phyloP scores from a whole-genome alignment of 441 rosid species.

The Populus tomentosa region DNA sequence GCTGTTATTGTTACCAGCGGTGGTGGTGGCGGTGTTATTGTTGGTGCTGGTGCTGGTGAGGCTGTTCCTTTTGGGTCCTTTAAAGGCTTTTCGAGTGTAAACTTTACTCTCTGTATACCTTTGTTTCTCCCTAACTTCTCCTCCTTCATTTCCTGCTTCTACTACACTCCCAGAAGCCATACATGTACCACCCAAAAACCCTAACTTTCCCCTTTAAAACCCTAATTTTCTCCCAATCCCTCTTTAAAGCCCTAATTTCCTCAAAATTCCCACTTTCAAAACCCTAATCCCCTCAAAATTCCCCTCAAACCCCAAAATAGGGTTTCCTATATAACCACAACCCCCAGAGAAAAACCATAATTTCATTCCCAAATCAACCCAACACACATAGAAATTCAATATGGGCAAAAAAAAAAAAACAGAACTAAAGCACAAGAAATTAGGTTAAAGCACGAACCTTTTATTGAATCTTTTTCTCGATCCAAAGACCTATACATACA shows the following conservation, averaged over 20 bases:
- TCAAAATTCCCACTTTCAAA: not conserved
- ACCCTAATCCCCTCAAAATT: not conserved
- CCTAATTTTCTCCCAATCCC: slow-evolving; percentile 2
- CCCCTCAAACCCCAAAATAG: not conserved
- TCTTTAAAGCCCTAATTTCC: not conserved
- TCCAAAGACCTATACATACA: not conserved
- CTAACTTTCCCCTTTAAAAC: slow-evolving; percentile 31
- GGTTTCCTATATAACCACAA: not conserved
- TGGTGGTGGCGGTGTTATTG: not conserved
- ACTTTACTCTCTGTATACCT: slow-evolving; percentile 58
- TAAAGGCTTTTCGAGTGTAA: slow-evolving; percentile 72
- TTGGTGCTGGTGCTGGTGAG: slow-evolving; percentile 2
- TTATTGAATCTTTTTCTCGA: not conserved
- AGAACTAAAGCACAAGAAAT: not conserved
- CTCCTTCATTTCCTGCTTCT: slow-evolving; percentile 53
- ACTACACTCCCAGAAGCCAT: slow-evolving; percentile 91
- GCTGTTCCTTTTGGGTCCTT: slow-evolving; percentile 38
- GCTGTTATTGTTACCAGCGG: not conserved
- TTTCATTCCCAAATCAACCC: not conserved
- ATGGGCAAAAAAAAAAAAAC: not conserved
- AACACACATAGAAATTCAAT: not conserved
- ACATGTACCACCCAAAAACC: slow-evolving; percentile 51
- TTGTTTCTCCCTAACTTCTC: slow-evolving; percentile 63
- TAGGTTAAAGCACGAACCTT: not conserved
- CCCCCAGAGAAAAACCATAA: not conserved